Evolutionary conservation across 2,329 filamentous ascomycete species (phyloP).

Genomic region (Calonectria honghensis): DNA sequence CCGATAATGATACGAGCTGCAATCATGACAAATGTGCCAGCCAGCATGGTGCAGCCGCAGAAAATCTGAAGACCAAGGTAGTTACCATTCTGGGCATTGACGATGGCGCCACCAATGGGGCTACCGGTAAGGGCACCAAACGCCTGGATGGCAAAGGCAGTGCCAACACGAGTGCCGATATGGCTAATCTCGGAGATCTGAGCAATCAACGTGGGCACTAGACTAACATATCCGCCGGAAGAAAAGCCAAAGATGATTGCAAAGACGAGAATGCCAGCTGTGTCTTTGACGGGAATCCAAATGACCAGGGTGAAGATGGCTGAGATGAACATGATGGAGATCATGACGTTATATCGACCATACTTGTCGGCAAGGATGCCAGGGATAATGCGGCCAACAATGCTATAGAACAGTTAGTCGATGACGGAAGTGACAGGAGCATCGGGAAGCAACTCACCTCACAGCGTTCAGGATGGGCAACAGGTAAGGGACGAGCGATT

Average conservation of each 20-base stretch:
- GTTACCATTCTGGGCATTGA: constrained; percentile 69
- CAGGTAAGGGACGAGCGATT: constrained; percentile 66
- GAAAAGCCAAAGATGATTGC: constrained; percentile 81
- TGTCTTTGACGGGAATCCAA: constrained; percentile 69
- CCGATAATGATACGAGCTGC: constrained; percentile 59
- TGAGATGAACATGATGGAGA: constrained; percentile 71
- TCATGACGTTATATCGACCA: constrained; percentile 69
- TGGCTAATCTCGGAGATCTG: constrained; percentile 82
- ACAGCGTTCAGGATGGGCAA: constrained; percentile 75
- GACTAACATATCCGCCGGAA: constrained; percentile 79
- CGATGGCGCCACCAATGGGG: constrained; percentile 80
- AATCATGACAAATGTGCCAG: constrained; percentile 55
- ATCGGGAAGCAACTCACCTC: constrained; percentile 59
- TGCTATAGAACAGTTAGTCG: constrained; percentile 58
- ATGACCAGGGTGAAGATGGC: constrained; percentile 67
- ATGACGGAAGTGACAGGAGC: not conserved
- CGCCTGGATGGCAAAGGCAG: constrained; percentile 76
- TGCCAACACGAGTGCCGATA: constrained; percentile 81
- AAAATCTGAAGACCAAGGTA: constrained; percentile 80
- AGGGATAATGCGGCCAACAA: constrained; percentile 71
- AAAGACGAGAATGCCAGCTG: constrained; percentile 78
- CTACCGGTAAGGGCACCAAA: constrained; percentile 80
- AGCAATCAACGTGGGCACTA: constrained; percentile 78
- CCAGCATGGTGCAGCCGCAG: constrained; percentile 71
- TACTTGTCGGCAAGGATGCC: constrained; percentile 68